Evolutionary conservation across 768 basidiomycete species (phyloP).

Genomic region (Pleurotus platypus): DNA sequence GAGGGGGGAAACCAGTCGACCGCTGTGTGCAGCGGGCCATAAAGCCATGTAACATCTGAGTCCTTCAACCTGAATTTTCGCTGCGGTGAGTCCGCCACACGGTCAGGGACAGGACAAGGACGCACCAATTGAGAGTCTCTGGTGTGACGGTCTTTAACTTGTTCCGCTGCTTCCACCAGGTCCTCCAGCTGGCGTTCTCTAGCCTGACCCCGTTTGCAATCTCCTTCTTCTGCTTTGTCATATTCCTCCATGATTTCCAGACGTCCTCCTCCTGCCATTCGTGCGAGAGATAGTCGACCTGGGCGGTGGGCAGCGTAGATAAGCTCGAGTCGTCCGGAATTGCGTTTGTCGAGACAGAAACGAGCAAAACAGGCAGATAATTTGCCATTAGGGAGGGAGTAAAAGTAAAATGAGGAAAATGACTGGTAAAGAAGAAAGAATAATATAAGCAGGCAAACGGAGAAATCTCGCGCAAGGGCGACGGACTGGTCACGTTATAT

Average conservation of each 20-base stretch:
- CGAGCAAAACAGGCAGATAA: conserved; percentile 68
- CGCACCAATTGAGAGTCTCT: conserved; percentile 97
- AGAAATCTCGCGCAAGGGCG: conserved; percentile 3
- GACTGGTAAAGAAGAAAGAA: conserved; percentile 1
- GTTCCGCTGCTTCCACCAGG: conserved; percentile 99
- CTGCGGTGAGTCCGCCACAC: neutral
- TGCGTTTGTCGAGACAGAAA: conserved; percentile 55
- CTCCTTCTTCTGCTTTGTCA: conserved; percentile 98
- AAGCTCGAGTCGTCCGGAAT: conserved; percentile 76
- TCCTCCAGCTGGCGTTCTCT: conserved; percentile 98
- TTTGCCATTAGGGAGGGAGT: conserved; percentile 44
- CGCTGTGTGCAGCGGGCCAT: conserved; percentile 95
- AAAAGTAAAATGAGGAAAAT: conserved; percentile 8
- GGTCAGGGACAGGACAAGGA: conserved; percentile 11
- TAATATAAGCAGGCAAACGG: neutral
- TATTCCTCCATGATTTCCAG: conserved; percentile 96
- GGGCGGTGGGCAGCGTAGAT: conserved; percentile 81
- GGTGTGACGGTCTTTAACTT: conserved; percentile 93
- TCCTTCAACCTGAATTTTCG: conserved; percentile 85
- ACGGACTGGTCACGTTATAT: conserved; percentile 4
- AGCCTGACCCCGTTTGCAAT: conserved; percentile 92
- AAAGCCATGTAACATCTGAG: conserved; percentile 98
- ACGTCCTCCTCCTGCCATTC: conserved; percentile 98
- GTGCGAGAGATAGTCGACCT: conserved; percentile 98
- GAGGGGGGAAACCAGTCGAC: conserved; percentile 76